Conservation (phyloP, 1,284 basidiomycete genomes). For the Ustilago crameri region DNA sequence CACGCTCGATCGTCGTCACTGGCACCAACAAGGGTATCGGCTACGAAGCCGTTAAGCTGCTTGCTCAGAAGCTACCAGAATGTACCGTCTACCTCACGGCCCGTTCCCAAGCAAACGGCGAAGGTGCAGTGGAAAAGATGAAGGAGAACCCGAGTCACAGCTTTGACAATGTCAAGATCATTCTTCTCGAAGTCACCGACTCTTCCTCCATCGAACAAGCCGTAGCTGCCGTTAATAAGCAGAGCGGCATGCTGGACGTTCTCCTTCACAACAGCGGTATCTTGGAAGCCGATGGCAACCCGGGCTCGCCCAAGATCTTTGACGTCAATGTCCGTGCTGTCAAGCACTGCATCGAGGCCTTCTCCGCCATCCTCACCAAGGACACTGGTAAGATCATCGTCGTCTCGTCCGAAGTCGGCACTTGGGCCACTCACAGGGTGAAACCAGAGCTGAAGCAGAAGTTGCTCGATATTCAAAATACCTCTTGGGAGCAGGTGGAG, state of each 20-base stretch:
- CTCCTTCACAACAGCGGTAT: slow-evolving; percentile 22
- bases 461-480: slow-evolving; percentile 1
- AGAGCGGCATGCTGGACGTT: slow-evolving; percentile 15
- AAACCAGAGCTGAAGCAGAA: slow-evolving; percentile 1
- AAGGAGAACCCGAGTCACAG: slow-evolving; percentile 1
- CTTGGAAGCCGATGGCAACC: not conserved
- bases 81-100: slow-evolving; percentile 13
- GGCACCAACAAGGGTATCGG: slow-evolving; percentile 27
- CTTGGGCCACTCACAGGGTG: slow-evolving; percentile 2
- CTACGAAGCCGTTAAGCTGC: slow-evolving; percentile 18
- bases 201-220: slow-evolving; percentile 8
- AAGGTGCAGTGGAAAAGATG: slow-evolving; percentile 21
- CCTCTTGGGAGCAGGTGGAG: not conserved
- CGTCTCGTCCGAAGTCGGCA: slow-evolving; percentile 22
- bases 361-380: slow-evolving; percentile 5
- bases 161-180: slow-evolving; percentile 9
- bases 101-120: slow-evolving; percentile 18
- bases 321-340: slow-evolving; percentile 13
- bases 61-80: slow-evolving; percentile 10
- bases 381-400: slow-evolving; percentile 8
- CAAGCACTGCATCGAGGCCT: slow-evolving; percentile 9
- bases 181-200: slow-evolving; percentile 14
- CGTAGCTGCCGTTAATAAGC: slow-evolving; percentile 5
- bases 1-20: slow-evolving; percentile 16
- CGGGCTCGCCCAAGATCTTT: not conserved